phyloP scores from a whole-genome alignment of 2,329 filamentous ascomycete species.

The Arachnomyces sp. region DNA sequence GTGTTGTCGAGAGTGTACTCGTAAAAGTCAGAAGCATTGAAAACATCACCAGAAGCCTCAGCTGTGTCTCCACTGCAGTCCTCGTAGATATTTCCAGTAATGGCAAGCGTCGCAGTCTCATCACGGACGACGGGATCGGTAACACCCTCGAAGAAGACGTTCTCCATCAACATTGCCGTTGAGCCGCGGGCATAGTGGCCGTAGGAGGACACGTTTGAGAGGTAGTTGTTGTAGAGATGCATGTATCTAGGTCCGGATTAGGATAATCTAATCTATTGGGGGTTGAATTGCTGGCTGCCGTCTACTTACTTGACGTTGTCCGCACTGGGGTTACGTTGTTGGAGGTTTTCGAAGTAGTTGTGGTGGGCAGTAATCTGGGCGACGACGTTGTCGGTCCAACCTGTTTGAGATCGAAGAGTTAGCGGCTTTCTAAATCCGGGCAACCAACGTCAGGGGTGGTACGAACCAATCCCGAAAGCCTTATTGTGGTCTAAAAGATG shows the following conservation, averaged over 20 bases:
- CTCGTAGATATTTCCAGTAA: constrained; percentile 1
- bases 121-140: neutral
- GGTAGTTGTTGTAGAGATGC: constrained; percentile 4
- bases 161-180: constrained; percentile 2
- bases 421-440: neutral
- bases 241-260: neutral
- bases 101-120: neutral
- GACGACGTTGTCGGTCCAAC: constrained; percentile 3
- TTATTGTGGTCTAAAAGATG: constrained; percentile 2
- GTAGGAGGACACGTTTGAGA: neutral
- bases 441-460: neutral
- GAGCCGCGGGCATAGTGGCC: constrained; percentile 2
- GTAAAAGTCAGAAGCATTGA: constrained; percentile 1
- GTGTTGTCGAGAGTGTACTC: neutral
- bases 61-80: neutral
- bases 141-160: constrained; percentile 1
- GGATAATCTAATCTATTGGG: too few relatives aligned
- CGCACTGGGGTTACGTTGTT: constrained; percentile 3
- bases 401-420: neutral
- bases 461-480: constrained; percentile 2
- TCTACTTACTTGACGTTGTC: constrained; percentile 3
- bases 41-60: neutral
- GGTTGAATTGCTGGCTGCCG: too few relatives aligned
- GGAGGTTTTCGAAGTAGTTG: constrained; percentile 2
- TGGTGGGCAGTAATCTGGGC: constrained; percentile 1